Evolutionary conservation across 1,139 yeast genomes (phyloP).

Genomic region (Suhomyces terraborum): DNA sequence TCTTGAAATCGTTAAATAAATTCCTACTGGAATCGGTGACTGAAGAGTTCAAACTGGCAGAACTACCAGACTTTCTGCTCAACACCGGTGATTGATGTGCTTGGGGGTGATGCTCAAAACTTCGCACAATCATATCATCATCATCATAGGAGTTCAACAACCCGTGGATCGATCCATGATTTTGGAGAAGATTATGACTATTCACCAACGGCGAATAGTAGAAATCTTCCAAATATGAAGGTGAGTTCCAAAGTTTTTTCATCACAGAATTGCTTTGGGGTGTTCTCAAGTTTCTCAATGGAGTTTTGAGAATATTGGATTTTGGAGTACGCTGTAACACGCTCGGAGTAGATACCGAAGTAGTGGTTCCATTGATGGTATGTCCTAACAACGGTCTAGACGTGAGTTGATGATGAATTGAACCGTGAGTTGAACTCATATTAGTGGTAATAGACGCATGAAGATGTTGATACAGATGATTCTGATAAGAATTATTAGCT

Average conservation of each 20-base stretch:
- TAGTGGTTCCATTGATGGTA: conserved; percentile 6
- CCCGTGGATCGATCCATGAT: conserved; percentile 10
- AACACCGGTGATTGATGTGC: conserved; percentile 20
- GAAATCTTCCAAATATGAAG: conserved; percentile 66
- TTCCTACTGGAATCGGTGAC: conserved; percentile 21
- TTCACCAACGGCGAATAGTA: conserved; percentile 58
- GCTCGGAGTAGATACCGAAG: conserved; percentile 11
- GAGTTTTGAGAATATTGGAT: conserved; percentile 37
- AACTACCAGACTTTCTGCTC: conserved; percentile 11
- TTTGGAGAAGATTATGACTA: conserved; percentile 23
- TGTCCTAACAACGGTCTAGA: conserved; percentile 19
- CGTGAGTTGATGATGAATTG: conserved; percentile 14
- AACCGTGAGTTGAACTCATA: conserved; percentile 1
- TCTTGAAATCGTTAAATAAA: conserved; percentile 25
- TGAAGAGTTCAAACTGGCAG: conserved; percentile 11
- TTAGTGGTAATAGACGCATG: conserved; percentile 6
- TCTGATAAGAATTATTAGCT: conserved; percentile 31
- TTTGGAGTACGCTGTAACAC: conserved; percentile 31
- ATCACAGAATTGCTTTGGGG: conserved; percentile 48
- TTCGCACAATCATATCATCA: conserved; percentile 56
- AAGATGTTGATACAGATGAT: conserved; percentile 22
- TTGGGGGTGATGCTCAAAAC: conserved; percentile 37
- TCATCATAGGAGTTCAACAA: conserved; percentile 49
- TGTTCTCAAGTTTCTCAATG: conserved; percentile 40
- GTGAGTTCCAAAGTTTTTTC: conserved; percentile 62